phyloP scores from a whole-genome alignment of 257 asterid genomes.

The Perilla frutescens region DNA sequence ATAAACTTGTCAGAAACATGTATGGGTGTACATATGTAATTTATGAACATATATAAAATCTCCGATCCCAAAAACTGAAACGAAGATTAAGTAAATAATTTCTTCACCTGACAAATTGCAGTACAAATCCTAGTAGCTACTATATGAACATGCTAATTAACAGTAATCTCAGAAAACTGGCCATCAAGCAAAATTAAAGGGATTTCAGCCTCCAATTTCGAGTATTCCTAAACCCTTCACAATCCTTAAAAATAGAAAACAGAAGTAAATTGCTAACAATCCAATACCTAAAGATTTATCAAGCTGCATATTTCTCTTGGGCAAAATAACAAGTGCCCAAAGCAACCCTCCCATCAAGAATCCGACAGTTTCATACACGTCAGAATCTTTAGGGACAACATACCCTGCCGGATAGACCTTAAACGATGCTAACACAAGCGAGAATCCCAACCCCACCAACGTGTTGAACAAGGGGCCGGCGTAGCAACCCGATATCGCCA shows the following conservation, averaged over 20 bases:
- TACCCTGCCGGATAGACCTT: conserved; percentile 57
- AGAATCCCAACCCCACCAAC: conserved; percentile 74
- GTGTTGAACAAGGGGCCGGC: conserved; percentile 87
- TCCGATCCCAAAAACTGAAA: neutral
- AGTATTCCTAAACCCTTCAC: conserved; percentile 48
- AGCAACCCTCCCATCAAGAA: conserved; percentile 75
- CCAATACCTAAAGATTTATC: conserved; percentile 67
- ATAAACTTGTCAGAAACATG: no score
- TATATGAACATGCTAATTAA: conserved; percentile 24
- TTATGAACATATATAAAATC: no score
- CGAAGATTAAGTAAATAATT: conserved; percentile 1
- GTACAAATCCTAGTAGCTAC: conserved; percentile 25
- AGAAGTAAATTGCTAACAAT: conserved; percentile 66
- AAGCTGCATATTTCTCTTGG: conserved; percentile 61
- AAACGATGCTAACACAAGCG: conserved; percentile 68
- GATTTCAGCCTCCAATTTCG: conserved; percentile 23
- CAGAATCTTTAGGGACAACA: conserved; percentile 49
- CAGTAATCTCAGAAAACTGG: conserved; percentile 18
- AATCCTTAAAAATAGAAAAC: conserved; percentile 65
- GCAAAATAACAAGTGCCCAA: conserved; percentile 78
- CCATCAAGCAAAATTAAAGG: neutral
- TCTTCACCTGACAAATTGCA: neutral
- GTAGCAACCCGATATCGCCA: conserved; percentile 82
- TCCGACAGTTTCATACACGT: conserved; percentile 68
- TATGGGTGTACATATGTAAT: no score